Evolutionary conservation across 176 grass and related monocot species (phyloP).

Genomic region (Musa beccarii): DNA sequence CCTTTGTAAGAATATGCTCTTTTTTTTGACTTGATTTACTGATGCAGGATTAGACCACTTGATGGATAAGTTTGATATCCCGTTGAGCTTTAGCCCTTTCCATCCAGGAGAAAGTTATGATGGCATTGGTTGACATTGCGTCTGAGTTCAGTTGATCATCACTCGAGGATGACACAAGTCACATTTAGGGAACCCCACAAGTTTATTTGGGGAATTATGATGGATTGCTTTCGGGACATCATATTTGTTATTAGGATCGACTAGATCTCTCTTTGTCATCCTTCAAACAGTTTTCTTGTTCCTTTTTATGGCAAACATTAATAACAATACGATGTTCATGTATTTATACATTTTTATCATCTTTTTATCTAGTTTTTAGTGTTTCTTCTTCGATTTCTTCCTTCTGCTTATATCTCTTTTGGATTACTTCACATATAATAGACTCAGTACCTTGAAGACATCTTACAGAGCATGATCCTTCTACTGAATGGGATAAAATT

Average conservation of each 20-base stretch:
- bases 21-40: too few relatives aligned
- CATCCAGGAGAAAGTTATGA: neutral
- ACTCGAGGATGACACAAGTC: neutral
- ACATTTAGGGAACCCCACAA: neutral
- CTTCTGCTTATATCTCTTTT: too few relatives aligned
- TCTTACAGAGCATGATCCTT: too few relatives aligned
- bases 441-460: too few relatives aligned
- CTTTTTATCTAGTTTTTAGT: neutral
- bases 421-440: too few relatives aligned
- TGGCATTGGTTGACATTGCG: neutral
- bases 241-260: neutral
- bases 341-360: neutral
- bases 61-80: slow-evolving; percentile 1
- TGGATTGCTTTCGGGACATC: neutral
- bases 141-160: neutral
- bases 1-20: neutral
- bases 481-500: too few relatives aligned
- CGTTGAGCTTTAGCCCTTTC: slow-evolving; percentile 2
- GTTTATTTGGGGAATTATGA: neutral
- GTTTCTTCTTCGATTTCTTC: neutral
- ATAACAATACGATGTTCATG: neutral
- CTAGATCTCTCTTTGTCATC: neutral
- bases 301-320: neutral
- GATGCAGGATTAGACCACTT: slow-evolving; percentile 2
- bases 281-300: neutral